A percentile compares a stretch with the other conserved stretches of the same genome.
Conservation (phyloP, 2,329 filamentous ascomycete genomes). For the Tolypocladium tropicale region DNA sequence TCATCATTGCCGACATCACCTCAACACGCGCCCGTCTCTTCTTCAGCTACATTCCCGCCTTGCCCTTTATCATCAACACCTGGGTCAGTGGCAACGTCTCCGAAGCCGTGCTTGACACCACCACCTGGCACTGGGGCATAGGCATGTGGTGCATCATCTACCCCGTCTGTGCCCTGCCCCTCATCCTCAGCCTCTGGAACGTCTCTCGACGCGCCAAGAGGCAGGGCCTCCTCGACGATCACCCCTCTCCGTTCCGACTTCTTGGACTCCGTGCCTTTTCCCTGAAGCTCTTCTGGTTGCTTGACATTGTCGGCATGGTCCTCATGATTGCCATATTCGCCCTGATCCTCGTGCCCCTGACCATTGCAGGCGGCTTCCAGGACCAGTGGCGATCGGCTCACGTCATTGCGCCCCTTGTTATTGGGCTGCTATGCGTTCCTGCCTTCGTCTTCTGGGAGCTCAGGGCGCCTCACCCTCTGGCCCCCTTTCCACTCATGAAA, state of each 20-base stretch:
- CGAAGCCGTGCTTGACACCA: slow-evolving; percentile 34
- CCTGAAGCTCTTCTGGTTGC: slow-evolving; percentile 7
- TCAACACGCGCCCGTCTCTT: slow-evolving; percentile 48
- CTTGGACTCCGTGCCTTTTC: slow-evolving; percentile 3
- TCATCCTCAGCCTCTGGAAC: slow-evolving; percentile 33
- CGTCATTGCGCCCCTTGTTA: slow-evolving; percentile 38
- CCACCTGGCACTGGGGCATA: slow-evolving; percentile 51
- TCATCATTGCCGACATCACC: slow-evolving; percentile 50
- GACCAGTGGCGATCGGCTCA: slow-evolving; percentile 39
- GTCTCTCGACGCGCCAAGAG: slow-evolving; percentile 12
- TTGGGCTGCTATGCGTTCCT: slow-evolving; percentile 39
- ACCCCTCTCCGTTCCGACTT: slow-evolving; percentile 4
- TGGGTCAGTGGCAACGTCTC: slow-evolving; percentile 53
- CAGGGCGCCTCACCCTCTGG: slow-evolving; percentile 36
- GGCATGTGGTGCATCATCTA: slow-evolving; percentile 56
- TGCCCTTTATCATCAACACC: slow-evolving; percentile 51
- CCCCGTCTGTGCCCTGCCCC: slow-evolving; percentile 42
- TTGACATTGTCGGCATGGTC: slow-evolving; percentile 40
- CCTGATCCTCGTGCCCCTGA: slow-evolving; percentile 39
- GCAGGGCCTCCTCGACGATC: slow-evolving; percentile 23
- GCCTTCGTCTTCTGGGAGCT: slow-evolving; percentile 44
- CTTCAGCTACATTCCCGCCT: slow-evolving; percentile 49
- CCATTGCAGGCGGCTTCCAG: slow-evolving; percentile 38
- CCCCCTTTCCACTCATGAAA: slow-evolving; percentile 46
- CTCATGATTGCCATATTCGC: slow-evolving; percentile 35